Evolutionary conservation across 352 stramenopile genomes (phyloP).

Genomic region (Pythium aquatile): DNA sequence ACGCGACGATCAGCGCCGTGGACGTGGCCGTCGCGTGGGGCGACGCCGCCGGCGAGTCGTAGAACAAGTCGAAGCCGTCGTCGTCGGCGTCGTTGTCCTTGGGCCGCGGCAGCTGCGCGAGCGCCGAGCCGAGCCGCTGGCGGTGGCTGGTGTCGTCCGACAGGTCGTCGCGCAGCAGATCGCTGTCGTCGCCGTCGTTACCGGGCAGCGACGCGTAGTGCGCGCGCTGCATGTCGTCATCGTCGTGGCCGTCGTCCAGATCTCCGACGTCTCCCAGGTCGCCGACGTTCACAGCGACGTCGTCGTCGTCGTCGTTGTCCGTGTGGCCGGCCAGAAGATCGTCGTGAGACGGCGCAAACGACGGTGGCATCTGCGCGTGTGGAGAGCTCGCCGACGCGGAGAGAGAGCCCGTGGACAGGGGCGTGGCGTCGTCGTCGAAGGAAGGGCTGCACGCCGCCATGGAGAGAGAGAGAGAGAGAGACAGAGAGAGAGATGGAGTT

Average conservation of each 20-base stretch:
- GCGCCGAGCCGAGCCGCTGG: slow-evolving; percentile 17
- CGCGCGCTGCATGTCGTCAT: slow-evolving; percentile 9
- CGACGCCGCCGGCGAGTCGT: slow-evolving; percentile 40
- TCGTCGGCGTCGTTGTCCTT: slow-evolving; percentile 19
- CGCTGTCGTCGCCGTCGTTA: slow-evolving; percentile 24
- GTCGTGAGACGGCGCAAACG: slow-evolving; percentile 7
- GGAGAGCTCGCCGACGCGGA: neutral
- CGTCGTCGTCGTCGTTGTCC: slow-evolving; percentile 18
- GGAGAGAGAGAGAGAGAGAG: neutral
- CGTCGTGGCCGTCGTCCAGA: slow-evolving; percentile 21
- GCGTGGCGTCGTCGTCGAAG: slow-evolving; percentile 17
- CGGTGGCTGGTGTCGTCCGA: slow-evolving; percentile 13
- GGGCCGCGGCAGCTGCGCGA: slow-evolving; percentile 25
- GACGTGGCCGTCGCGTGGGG: slow-evolving; percentile 9
- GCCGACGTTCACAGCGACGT: slow-evolving; percentile 21
- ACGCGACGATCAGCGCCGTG: slow-evolving; percentile 28
- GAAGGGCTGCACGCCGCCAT: slow-evolving; percentile 22
- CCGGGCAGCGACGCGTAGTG: slow-evolving; percentile 24
- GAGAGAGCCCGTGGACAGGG: neutral
- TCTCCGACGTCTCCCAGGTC: slow-evolving; percentile 16
- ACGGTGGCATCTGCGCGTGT: slow-evolving; percentile 7
- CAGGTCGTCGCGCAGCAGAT: slow-evolving; percentile 20
- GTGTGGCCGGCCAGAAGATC: neutral
- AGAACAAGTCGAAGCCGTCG: slow-evolving; percentile 46
- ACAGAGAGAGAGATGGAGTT: slow-evolving; percentile 7